phyloP scores from a whole-genome alignment of 805 yeast genomes.

The Kazachstania africana region DNA sequence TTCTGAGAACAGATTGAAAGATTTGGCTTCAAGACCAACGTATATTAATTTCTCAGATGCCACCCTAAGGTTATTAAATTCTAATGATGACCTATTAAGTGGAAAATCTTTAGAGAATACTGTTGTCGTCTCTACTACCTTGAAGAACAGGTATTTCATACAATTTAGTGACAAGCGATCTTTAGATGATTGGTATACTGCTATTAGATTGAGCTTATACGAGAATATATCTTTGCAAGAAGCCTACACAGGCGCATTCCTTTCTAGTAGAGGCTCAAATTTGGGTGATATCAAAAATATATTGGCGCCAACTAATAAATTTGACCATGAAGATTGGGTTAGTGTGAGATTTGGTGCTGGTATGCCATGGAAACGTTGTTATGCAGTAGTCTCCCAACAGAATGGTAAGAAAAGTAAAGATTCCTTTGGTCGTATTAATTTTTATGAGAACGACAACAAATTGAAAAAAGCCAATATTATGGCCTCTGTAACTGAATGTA shows the following conservation, averaged over 20 bases:
- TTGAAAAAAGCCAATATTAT: slow-evolving; percentile 55
- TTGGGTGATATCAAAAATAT: slow-evolving; percentile 79
- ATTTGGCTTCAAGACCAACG: slow-evolving; percentile 57
- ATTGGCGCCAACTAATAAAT: slow-evolving; percentile 66
- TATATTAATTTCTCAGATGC: slow-evolving; percentile 89
- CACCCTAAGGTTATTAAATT: slow-evolving; percentile 57
- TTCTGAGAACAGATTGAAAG: slow-evolving; percentile 28
- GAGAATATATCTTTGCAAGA: slow-evolving; percentile 80
- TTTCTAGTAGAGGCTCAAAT: slow-evolving; percentile 78
- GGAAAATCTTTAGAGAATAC: slow-evolving; percentile 45
- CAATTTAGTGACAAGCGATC: slow-evolving; percentile 63
- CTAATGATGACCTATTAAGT: slow-evolving; percentile 49
- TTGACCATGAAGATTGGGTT: slow-evolving; percentile 86
- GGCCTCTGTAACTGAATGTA: slow-evolving; percentile 68
- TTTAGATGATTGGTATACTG: slow-evolving; percentile 68
- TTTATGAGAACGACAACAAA: slow-evolving; percentile 72
- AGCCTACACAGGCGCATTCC: slow-evolving; percentile 90
- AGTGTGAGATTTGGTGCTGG: slow-evolving; percentile 92
- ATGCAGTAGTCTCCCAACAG: slow-evolving; percentile 70
- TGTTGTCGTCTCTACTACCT: slow-evolving; percentile 81
- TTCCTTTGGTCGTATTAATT: slow-evolving; percentile 53
- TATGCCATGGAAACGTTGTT: slow-evolving; percentile 94
- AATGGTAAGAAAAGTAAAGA: slow-evolving; percentile 27
- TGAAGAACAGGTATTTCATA: slow-evolving; percentile 74
- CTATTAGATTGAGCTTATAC: slow-evolving; percentile 66